These are phyloP conservation scores for Calonectria henricotiae DNA, from an alignment of 2,329 filamentous ascomycete genomes.

Conservation along the genomic window DNA sequence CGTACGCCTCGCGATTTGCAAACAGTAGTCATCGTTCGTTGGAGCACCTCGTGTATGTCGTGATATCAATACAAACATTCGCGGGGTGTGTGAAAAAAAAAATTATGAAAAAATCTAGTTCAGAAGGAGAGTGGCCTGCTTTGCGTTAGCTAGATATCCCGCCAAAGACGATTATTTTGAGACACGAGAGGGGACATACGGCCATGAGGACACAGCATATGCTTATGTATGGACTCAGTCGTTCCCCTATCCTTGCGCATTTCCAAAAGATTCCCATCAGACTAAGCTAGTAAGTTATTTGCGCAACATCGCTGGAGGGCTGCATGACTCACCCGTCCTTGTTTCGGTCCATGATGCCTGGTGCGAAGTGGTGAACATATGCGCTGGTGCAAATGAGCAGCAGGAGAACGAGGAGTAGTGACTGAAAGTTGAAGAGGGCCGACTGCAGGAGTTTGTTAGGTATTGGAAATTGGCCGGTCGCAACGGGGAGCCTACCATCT, in stretches of 20 bases:
- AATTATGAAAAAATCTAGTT: conserved; percentile 53
- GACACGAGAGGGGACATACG: conserved; percentile 65
- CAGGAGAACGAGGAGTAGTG: conserved; percentile 92
- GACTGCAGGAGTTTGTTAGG: conserved; percentile 71
- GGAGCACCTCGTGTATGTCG: conserved; percentile 45
- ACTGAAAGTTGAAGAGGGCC: conserved; percentile 99
- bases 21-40: conserved; percentile 33
- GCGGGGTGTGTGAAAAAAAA: conserved; percentile 37
- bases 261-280: conserved; percentile 96
- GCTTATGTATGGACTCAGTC: conserved; percentile 95
- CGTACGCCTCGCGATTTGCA: conserved; percentile 31
- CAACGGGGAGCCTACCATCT: conserved; percentile 50
- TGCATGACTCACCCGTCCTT: conserved; percentile 81
- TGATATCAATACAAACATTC: conserved; percentile 46
- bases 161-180: background rate
- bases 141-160: conserved; percentile 31
- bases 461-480: conserved; percentile 4
- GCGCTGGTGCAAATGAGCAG: conserved; percentile 96
- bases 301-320: background rate
- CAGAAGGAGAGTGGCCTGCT: conserved; percentile 58
- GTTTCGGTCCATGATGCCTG: conserved; percentile 91
- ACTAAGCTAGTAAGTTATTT: conserved; percentile 61
- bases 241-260: conserved; percentile 91
- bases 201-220: conserved; percentile 96
- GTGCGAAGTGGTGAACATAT: conserved; percentile 92